A percentile compares a stretch with the other conserved stretches of the same genome.
Evolutionary conservation across 257 asterid species (phyloP).

Genomic region (Capsicum rhomboideum): DNA sequence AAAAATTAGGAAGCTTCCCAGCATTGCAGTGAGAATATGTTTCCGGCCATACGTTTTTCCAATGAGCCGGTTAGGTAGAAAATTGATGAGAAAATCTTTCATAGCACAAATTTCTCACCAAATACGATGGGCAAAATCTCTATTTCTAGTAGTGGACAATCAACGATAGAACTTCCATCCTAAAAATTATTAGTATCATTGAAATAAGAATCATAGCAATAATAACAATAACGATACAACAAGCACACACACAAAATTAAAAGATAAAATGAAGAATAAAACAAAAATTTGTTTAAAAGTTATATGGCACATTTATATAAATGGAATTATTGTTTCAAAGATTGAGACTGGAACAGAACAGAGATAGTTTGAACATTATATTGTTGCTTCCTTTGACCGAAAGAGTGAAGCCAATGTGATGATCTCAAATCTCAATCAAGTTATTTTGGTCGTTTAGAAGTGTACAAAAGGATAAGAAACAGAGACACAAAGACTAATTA

Average conservation of each 20-base stretch:
- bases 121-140: too few species aligned
- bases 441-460: background rate
- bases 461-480: background rate
- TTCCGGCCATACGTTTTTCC: too few species aligned
- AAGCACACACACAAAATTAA: background rate
- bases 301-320: background rate
- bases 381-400: background rate
- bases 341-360: background rate
- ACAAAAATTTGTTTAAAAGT: background rate
- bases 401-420: background rate
- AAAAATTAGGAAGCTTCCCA: too few species aligned
- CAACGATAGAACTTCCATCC: background rate
- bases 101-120: too few species aligned
- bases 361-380: background rate
- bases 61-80: too few species aligned
- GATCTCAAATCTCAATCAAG: background rate
- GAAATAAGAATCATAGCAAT: background rate
- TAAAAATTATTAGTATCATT: background rate
- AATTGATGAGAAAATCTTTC: too few species aligned
- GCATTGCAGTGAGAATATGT: too few species aligned
- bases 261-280: background rate
- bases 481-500: background rate
- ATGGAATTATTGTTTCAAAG: background rate
- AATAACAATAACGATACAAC: background rate
- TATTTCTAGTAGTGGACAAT: too few species aligned